phyloP scores from a whole-genome alignment of 768 basidiomycete genomes.

The Lentinula sp. region DNA sequence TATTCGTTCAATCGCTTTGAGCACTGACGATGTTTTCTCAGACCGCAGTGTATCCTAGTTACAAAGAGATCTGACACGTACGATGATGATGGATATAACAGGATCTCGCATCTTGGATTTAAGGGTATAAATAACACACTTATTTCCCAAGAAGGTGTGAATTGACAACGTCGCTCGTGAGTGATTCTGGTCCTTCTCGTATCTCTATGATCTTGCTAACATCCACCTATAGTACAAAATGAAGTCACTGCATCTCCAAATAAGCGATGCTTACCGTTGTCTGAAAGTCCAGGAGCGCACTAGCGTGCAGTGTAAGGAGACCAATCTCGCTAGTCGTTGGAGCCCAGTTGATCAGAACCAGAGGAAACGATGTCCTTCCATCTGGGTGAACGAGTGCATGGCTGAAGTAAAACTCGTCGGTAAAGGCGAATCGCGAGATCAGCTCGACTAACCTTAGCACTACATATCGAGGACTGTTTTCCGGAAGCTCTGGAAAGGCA shows the following conservation, averaged over 20 bases:
- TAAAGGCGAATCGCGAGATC: background rate
- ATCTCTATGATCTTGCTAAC: conserved; percentile 78
- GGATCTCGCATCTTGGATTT: background rate
- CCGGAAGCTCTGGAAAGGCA: conserved; percentile 65
- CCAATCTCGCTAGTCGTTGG: conserved; percentile 73
- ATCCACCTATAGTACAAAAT: conserved; percentile 45
- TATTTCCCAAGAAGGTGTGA: conserved; percentile 37
- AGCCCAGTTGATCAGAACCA: conserved; percentile 86
- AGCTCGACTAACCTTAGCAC: background rate
- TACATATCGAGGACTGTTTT: conserved; percentile 82
- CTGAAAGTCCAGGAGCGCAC: conserved; percentile 76
- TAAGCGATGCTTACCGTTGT: conserved; percentile 43
- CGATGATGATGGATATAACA: no score
- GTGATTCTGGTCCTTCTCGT: conserved; percentile 71
- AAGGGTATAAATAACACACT: background rate
- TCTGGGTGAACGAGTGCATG: conserved; percentile 77
- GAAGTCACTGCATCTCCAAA: background rate
- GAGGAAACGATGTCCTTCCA: conserved; percentile 78
- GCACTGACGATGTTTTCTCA: no score
- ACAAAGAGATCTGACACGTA: no score
- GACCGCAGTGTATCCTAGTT: no score
- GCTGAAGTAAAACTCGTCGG: conserved; percentile 34
- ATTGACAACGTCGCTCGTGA: conserved; percentile 72
- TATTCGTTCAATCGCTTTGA: no score
- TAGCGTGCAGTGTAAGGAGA: conserved; percentile 77